phyloP scores from a whole-genome alignment of 1,284 basidiomycete species.

The Laetiporus sulphureus region DNA sequence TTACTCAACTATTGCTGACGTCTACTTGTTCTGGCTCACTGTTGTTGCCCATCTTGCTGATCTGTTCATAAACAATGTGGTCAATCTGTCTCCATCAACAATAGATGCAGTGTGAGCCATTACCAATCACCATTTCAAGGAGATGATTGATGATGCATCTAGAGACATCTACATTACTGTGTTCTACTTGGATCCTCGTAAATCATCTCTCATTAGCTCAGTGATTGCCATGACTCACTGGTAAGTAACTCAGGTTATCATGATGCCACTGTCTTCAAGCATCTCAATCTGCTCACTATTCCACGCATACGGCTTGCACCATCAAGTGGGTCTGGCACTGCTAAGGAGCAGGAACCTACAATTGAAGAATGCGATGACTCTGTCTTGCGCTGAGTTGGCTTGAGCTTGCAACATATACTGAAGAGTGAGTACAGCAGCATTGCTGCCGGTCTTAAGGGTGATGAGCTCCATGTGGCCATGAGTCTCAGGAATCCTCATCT shows the following conservation, averaged over 20 bases:
- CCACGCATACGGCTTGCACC: neutral
- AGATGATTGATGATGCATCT: conserved; percentile 1
- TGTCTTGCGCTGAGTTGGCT: too few species aligned
- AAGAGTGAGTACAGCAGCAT: too few species aligned
- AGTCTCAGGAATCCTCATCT: neutral
- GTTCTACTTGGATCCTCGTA: neutral
- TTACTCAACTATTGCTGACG: neutral
- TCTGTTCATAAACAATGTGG: neutral
- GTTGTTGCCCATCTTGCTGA: neutral
- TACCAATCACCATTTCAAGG: conserved; percentile 1
- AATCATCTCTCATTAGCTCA: neutral
- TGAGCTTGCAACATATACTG: too few species aligned
- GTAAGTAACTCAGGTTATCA: neutral
- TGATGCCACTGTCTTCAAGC: neutral
- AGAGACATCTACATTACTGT: neutral
- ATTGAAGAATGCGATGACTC: too few species aligned
- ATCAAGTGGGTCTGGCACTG: neutral
- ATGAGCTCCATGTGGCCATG: neutral
- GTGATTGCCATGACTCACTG: neutral
- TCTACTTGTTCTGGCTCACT: conserved; percentile 1
- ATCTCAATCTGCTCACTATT: neutral
- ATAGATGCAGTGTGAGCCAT: neutral
- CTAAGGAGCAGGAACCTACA: too few species aligned
- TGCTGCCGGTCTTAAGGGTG: neutral
- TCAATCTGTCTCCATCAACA: neutral